Conservation (phyloP, 2,329 filamentous ascomycete genomes). For the Calonectria honghensis region DNA sequence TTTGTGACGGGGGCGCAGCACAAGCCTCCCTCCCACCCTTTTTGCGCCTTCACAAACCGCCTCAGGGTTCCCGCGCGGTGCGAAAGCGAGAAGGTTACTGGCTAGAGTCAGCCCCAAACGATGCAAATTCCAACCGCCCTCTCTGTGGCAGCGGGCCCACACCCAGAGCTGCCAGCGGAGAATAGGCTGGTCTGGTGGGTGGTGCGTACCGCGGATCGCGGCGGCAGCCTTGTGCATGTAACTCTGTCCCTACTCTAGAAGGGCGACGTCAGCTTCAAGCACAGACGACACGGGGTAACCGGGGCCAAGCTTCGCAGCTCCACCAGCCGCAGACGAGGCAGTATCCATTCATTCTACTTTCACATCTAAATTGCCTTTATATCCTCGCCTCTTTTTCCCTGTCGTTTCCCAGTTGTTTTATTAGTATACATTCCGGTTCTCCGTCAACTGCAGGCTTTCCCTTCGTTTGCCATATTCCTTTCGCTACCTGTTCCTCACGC, state of each 20-base stretch:
- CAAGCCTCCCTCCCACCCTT: conserved; percentile 23
- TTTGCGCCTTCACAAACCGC: background rate
- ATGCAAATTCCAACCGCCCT: background rate
- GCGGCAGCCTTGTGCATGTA: conserved; percentile 6
- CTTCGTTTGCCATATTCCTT: conserved; percentile 12
- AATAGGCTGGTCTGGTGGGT: background rate
- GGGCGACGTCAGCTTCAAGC: conserved; percentile 53
- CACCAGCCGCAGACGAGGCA: conserved; percentile 37
- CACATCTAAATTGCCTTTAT: conserved; percentile 33
- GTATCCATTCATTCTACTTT: conserved; percentile 32
- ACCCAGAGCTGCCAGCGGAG: conserved; percentile 2
- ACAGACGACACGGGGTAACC: conserved; percentile 40
- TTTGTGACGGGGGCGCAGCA: conserved; percentile 39
- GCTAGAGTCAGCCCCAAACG: background rate
- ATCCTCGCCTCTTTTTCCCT: conserved; percentile 27
- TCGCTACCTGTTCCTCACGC: background rate
- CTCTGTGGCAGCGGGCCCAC: background rate
- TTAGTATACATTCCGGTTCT: conserved; percentile 11
- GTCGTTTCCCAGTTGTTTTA: conserved; percentile 4
- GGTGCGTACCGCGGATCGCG: conserved; percentile 17
- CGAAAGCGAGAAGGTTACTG: conserved; percentile 26
- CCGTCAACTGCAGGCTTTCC: conserved; percentile 1
- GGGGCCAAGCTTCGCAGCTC: conserved; percentile 26
- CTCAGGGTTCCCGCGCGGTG: conserved; percentile 6
- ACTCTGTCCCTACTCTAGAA: conserved; percentile 1